These are phyloP conservation scores for Neonothopanus nambi DNA, from an alignment of 1,284 basidiomycete species.

Conservation along the genomic window DNA sequence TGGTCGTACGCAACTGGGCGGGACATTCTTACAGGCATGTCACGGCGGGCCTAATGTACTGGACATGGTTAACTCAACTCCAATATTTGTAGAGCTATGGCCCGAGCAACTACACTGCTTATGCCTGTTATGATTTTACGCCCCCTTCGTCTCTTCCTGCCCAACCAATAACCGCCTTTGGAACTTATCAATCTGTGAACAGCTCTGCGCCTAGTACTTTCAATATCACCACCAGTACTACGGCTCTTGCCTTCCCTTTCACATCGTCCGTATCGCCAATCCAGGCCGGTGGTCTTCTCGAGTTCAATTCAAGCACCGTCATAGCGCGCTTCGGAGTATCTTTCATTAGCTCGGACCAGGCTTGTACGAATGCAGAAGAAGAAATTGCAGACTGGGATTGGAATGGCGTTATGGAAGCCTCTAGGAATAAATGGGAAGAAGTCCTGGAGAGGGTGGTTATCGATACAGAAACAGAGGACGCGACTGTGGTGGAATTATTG, in stretches of 20 bases:
- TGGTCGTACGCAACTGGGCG: slow-evolving; percentile 38
- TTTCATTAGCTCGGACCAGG: slow-evolving; percentile 41
- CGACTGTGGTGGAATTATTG: slow-evolving; percentile 43
- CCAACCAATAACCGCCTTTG: slow-evolving; percentile 30
- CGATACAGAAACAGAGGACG: slow-evolving; percentile 37
- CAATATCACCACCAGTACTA: slow-evolving; percentile 26
- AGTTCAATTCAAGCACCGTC: slow-evolving; percentile 36
- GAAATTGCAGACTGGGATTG: slow-evolving; percentile 46
- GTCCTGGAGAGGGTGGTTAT: slow-evolving; percentile 39
- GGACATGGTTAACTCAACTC: background rate
- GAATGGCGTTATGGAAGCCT: slow-evolving; percentile 38
- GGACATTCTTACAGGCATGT: slow-evolving; percentile 44
- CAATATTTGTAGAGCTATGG: slow-evolving; percentile 41
- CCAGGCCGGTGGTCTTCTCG: slow-evolving; percentile 46
- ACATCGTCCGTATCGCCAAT: slow-evolving; percentile 33
- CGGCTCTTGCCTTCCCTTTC: slow-evolving; percentile 36
- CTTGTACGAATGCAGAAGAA: slow-evolving; percentile 46
- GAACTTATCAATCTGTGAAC: slow-evolving; percentile 41
- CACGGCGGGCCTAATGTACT: background rate
- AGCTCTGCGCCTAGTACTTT: slow-evolving; percentile 34
- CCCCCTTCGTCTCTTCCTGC: slow-evolving; percentile 22
- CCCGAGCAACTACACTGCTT: slow-evolving; percentile 47
- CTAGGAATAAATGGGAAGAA: slow-evolving; percentile 42
- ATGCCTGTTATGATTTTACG: slow-evolving; percentile 48
- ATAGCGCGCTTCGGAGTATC: slow-evolving; percentile 48